These are phyloP conservation scores for Heterobasidion occidentale DNA, from an alignment of 1,284 basidiomycete species.

Conservation along the genomic window DNA sequence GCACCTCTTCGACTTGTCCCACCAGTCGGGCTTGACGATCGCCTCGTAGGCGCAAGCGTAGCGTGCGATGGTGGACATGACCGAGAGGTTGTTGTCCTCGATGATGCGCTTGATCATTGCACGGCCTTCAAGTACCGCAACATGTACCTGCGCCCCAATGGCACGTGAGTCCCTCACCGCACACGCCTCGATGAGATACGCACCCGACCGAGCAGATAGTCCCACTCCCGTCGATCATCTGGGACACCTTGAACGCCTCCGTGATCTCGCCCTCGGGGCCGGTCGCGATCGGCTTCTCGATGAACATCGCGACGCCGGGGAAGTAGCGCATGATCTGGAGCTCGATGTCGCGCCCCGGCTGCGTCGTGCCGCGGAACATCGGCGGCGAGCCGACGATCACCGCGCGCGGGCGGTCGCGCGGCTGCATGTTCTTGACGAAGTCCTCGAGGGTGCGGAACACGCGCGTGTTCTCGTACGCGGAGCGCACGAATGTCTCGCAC, in stretches of 20 bases:
- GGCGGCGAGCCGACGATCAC: conserved; percentile 92
- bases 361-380: conserved; percentile 81
- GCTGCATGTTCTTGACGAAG: conserved; percentile 66
- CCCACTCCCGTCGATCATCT: conserved; percentile 57
- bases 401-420: conserved; percentile 56
- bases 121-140: conserved; percentile 90
- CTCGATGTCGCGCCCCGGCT: conserved; percentile 83
- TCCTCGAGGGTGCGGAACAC: conserved; percentile 88
- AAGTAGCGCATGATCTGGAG: conserved; percentile 85
- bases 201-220: conserved; percentile 90
- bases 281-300: conserved; percentile 93
- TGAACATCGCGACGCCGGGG: conserved; percentile 86
- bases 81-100: conserved; percentile 89
- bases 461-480: conserved; percentile 88
- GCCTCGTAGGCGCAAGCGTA: conserved; percentile 92
- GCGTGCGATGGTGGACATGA: conserved; percentile 94
- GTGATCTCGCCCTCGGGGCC: conserved; percentile 67
- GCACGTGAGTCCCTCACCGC: neutral
- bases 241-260: conserved; percentile 61
- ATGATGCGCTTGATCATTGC: conserved; percentile 98
- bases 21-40: conserved; percentile 93
- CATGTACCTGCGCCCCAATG: conserved; percentile 57
- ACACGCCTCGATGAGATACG: conserved; percentile 10
- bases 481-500: conserved; percentile 89
- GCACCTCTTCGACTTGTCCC: conserved; percentile 89